Conservation (phyloP, 768 basidiomycete species). For the Kwoniella mangroviensis region DNA sequence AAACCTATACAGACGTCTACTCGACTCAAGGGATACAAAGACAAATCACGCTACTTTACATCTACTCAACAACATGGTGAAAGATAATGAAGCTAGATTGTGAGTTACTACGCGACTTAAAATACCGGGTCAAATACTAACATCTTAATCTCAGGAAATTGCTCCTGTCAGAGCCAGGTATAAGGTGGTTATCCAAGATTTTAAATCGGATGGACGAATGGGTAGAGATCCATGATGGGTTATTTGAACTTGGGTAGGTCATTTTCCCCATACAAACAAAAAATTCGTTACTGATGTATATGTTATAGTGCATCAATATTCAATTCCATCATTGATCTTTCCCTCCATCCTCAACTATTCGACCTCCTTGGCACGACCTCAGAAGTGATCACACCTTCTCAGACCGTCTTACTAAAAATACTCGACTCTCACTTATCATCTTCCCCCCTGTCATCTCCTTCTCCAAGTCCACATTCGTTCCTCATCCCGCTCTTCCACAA, state of each 20-base stretch:
- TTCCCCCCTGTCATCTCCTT: not conserved
- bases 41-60: slow-evolving; percentile 69
- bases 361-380: slow-evolving; percentile 66
- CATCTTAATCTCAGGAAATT: slow-evolving; percentile 20
- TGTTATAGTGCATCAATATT: slow-evolving; percentile 63
- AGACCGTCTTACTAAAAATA: slow-evolving; percentile 84
- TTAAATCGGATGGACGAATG: slow-evolving; percentile 74
- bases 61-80: slow-evolving; percentile 73
- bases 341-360: slow-evolving; percentile 68
- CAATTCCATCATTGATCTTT: slow-evolving; percentile 67
- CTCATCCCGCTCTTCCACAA: slow-evolving; percentile 68
- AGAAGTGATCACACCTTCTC: slow-evolving; percentile 80
- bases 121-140: not conserved
- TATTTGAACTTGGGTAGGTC: slow-evolving; percentile 76
- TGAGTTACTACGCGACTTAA: slow-evolving; percentile 48
- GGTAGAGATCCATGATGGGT: slow-evolving; percentile 70
- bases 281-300: no score
- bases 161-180: slow-evolving; percentile 30
- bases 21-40: slow-evolving; percentile 69
- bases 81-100: slow-evolving; percentile 66
- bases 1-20: slow-evolving; percentile 61
- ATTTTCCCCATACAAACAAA: no score
- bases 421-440: slow-evolving; percentile 75
- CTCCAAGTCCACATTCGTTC: slow-evolving; percentile 59
- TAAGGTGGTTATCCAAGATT: slow-evolving; percentile 69